Base-by-base conservation (phyloP, 306 rosid genomes). In the Castanopsis chinensis region DNA sequence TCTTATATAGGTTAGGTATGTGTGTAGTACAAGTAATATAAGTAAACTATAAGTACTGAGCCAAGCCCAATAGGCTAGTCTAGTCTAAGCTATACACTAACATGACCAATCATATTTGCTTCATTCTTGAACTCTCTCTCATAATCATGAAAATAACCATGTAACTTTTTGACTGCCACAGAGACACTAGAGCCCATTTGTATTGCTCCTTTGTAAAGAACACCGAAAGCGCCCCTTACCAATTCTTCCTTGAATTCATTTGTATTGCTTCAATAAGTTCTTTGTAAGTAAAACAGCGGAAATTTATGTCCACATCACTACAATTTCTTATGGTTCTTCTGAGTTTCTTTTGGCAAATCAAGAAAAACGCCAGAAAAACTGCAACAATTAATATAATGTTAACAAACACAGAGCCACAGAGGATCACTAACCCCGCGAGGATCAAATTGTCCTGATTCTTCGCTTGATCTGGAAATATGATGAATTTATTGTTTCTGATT, bases 161-260 rank as follows among this genome's bases (percentile, higher is more conserved):
- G 55, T 73, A 91, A 72, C 72, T 35, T 81, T 63, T 90, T 88
- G 8, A 88, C 88, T 1, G 94, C 92, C 21, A 83, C 80, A 2
- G 4, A 71, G 2, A 21, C 21, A 19, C 0, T n/a, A 28, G 83
- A 57, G 14, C 35, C 1, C 33, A 41, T 41, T 41, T 41, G 7
- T 8, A 41, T 41, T 41, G 82, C 35, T 43, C 82, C 71, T 33
- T 33, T 33, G 41, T 33, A 33, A 33, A 85, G 86, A 58, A 79
- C 6, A 17, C 79, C 86, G 37, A 85, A 85, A 80, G 78, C 77
- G 73, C 82, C 78, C 76, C 52, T 76, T 45, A 68, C 71, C 75
- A 78, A 65, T 32, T 64, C 83, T 73, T 69, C 87, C 55, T 76
- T 70, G 53, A 85, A 85, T 19, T 81, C 84, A 15, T 82, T 76